Conservation (phyloP, 495 filamentous ascomycete genomes). For the Tuber melanosporum region DNA sequence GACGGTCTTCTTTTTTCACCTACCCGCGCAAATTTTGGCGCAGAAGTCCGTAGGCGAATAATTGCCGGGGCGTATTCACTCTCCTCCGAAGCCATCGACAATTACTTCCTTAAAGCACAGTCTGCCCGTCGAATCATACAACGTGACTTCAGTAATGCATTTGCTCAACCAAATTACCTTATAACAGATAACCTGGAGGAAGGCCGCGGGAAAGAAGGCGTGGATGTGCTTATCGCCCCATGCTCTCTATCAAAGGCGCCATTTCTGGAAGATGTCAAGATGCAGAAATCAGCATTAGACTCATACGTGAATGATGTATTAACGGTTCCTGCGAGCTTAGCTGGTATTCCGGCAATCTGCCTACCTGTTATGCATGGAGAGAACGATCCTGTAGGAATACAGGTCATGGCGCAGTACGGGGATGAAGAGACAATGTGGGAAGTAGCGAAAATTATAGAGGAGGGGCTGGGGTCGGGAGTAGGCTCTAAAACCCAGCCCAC, state of each 20-base stretch:
- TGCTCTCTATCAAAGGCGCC: constrained; percentile 77
- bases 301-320: constrained; percentile 89
- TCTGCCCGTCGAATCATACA: constrained; percentile 75
- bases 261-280: constrained; percentile 50
- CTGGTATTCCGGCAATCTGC: constrained; percentile 82
- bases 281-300: constrained; percentile 47
- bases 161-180: constrained; percentile 62
- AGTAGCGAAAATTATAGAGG: constrained; percentile 50
- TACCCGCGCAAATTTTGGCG: constrained; percentile 68
- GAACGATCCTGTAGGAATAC: constrained; percentile 59
- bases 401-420: constrained; percentile 86
- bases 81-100: constrained; percentile 84
- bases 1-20: constrained; percentile 62
- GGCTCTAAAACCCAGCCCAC: background rate
- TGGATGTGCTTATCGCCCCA: constrained; percentile 84
- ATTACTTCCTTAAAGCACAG: constrained; percentile 95
- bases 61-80: constrained; percentile 84
- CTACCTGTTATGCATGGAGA: constrained; percentile 56
- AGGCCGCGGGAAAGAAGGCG: constrained; percentile 50
- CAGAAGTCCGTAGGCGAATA: constrained; percentile 79
- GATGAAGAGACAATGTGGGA: constrained; percentile 64
- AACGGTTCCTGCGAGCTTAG: constrained; percentile 89
- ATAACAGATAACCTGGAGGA: constrained; percentile 45
- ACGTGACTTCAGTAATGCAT: constrained; percentile 74
- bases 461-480: background rate